Evolutionary conservation across 2,329 filamentous ascomycete genomes (phyloP), one percentile per base, ranked within the genome.

Genomic region (Claviceps capensis): DNA sequence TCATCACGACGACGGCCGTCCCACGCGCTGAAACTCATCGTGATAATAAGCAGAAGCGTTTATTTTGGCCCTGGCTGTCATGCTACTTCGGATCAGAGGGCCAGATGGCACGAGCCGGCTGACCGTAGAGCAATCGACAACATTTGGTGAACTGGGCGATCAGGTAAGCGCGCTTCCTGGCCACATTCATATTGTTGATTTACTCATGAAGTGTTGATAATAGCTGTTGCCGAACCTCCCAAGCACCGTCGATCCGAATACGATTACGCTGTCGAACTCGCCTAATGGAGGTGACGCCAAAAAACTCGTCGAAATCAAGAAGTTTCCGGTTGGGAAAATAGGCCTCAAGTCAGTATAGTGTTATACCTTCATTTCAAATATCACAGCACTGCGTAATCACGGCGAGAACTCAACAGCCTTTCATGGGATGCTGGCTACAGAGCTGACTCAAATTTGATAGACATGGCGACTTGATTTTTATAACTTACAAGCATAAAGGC

Each of bases 61-160:
- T 52, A 53, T 46, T 63, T 64, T 38, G 14, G 19, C 4, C 17
- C 17, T 22, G 36, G 9, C 36, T 34, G 71, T 64, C 57, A 95
- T 95, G 82, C 77, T 95, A 63, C 75, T 96, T 52, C 82, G 90
- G 67, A 86, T 95, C 60, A 84, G 90, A 62, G 89, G 89, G 65
- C 88, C 87, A 57, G 89, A 96, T 72, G 93, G 93, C 72, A 93
- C 93, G 76, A 84, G 90, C 69, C 85, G 93, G 60, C 75, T 97
- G 62, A 86, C 77, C 49, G 79, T 94, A 59, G 83, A 90, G 60
- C 79, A 83, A 49, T 76, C 78, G 43, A 82, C 86, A 56, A 82
- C 83, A 0, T 95, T 97, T 65, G 73, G 71, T 43, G 70, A 79
- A n/a, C 69, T 84, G 43, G 77, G 74, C 36, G 65, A 70, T 26